A percentile compares a stretch with the other conserved stretches of the same genome.
Conservation (phyloP, 345 rosid species). For the Litchi chinensis region DNA sequence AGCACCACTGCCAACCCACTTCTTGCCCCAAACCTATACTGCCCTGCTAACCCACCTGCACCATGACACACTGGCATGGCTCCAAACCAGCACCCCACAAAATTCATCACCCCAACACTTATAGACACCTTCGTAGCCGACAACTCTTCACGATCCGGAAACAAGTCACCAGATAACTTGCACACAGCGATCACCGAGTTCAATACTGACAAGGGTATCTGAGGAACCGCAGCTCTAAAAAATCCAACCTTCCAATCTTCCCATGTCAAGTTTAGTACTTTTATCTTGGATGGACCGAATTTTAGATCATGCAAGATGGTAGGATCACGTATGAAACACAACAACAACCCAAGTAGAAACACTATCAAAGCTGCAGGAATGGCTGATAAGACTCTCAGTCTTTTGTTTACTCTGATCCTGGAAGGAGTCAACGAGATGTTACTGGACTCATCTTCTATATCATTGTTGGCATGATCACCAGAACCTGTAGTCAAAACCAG, state of each 20-base stretch:
- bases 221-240: constrained; percentile 80
- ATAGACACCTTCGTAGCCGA: constrained; percentile 72
- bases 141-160: constrained; percentile 62
- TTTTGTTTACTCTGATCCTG: constrained; percentile 24
- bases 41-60: constrained; percentile 91
- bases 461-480: constrained; percentile 34
- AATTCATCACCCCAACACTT: constrained; percentile 79
- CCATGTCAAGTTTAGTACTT: constrained; percentile 59
- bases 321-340: constrained; percentile 72
- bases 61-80: constrained; percentile 97
- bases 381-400: constrained; percentile 55
- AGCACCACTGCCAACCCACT: constrained; percentile 72
- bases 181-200: constrained; percentile 91
- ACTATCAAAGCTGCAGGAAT: constrained; percentile 79
- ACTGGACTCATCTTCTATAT: background rate
- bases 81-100: constrained; percentile 89
- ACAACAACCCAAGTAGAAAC: constrained; percentile 54
- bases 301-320: constrained; percentile 47
- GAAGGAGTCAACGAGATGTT: constrained; percentile 4
- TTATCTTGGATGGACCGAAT: constrained; percentile 71
- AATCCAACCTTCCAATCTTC: constrained; percentile 92
- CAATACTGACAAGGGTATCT: constrained; percentile 73
- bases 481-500: constrained; percentile 69
- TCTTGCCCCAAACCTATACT: constrained; percentile 82
- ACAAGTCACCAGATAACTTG: constrained; percentile 73